Base-by-base conservation (phyloP, 2,329 filamentous ascomycete species). In the Phialocephala sp. region DNA sequence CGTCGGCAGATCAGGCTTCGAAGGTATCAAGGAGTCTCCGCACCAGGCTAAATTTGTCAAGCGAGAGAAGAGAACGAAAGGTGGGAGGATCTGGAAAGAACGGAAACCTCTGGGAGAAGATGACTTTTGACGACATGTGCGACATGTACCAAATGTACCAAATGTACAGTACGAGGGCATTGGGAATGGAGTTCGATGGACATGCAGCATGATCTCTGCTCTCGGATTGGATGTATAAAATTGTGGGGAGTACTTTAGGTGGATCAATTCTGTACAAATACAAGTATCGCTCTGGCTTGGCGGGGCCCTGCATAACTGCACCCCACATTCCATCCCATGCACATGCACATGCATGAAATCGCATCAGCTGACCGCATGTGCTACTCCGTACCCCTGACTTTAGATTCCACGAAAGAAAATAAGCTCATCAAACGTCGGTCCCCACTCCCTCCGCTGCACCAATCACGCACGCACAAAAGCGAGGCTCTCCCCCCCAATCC, bases 61-160 rank as follows among this genome's bases (percentile, higher is more conserved):
- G 60, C 64, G 66, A 20, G 74, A 71, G 62, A 77, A 72, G 71
- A 76, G 74, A 66, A 77, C 74, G 56, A 77, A 75, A 67, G 75
- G 77, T 15, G 71, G 71, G 2, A 76, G 77, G 67, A 69, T 76
- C 66, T 70, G 72, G 74, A 79, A 79, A 71, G 74, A 72, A 58
- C 72, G 72, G 60, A 77, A 74, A 67, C 75, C 75, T 52, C 74
- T 75, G 50, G 61, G 52, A 12, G 74, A 74, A 54, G 69, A 76
- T 64, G 73, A 74, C 60, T 60, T 75, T 57, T 66, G 59, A 43
- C 9, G 52, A 20, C 32, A 45, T 8, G 37, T 58, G 9, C 62
- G 52, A 52, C n/a, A n/a, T n/a, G n/a, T n/a, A n/a, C n/a, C n/a
- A n/a, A n/a, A n/a, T n/a, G n/a, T n/a, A n/a, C n/a, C n/a, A 62